Evolutionary conservation across 306 rosid species (phyloP), one percentile per base, ranked within the genome.

Genomic region (Castanopsis chinensis): DNA sequence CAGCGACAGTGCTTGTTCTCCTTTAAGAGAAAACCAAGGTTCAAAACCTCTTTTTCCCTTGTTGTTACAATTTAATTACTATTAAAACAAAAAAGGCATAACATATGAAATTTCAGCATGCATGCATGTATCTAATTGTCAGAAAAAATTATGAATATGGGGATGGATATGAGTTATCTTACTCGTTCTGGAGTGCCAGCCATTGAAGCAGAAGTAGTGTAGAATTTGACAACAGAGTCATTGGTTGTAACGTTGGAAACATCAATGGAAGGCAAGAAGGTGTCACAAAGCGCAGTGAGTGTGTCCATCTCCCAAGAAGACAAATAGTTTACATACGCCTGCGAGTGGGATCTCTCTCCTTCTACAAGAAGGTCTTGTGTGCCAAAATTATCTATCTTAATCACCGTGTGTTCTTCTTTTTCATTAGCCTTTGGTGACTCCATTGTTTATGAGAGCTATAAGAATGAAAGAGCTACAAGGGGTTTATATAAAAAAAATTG

Each of bases 141-240:
- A 58, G 49, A 2, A 41, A 41, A 41, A 41, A 41, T 41, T 41
- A 41, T 8, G 12, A 41, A 41, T 41, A 41, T 20, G 59, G 14
- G 56, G 8, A 5, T 5, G 52, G 45, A 41, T 41, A 41, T 2
- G 45, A 8, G 23, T 32, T 52, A 57, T 37, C 88, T 25, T 87
- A 93, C 97, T 37, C 83, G 90, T 0, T 86, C 51, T 14, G 88
- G 88, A 49, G 90, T 86, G 75, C 89, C 93, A 3, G 86, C 86
- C 86, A 88, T 79, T 81, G 97, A 85, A 18, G 96, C 97, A 9
- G 94, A 89, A 72, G 84, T 77, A 7, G 69, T 21, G 82, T 87
- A 91, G 84, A 85, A 89, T 0, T 67, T 61, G 72, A 87, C 51
- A 41, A 86, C 43, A 45, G 87, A 68, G 9, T 73, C 72, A 3